These are phyloP conservation scores for Kandelia obovata DNA, from an alignment of 345 rosid genomes.

Conservation along the genomic window DNA sequence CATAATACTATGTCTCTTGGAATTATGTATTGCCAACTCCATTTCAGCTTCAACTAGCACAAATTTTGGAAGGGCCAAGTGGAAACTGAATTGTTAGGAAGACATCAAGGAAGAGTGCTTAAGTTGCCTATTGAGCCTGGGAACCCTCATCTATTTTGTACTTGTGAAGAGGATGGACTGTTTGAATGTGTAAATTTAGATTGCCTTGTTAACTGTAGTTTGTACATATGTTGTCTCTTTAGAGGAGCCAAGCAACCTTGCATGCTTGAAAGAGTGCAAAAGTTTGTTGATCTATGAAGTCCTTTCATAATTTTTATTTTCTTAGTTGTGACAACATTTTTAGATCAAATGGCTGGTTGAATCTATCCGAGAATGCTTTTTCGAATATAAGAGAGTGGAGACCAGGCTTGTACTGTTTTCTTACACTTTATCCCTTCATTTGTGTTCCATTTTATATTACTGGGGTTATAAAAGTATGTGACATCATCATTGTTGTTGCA, in stretches of 20 bases:
- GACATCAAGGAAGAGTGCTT: constrained; percentile 64
- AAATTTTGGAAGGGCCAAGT: constrained; percentile 60
- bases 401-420: constrained; percentile 7
- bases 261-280: background rate
- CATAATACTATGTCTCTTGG: too few relatives aligned
- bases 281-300: too few relatives aligned
- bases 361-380: background rate
- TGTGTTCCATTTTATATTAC: background rate
- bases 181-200: constrained; percentile 69
- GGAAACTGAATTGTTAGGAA: constrained; percentile 48
- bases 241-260: background rate
- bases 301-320: background rate
- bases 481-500: constrained; percentile 36
- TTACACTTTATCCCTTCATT: background rate
- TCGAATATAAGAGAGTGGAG: background rate
- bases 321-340: background rate
- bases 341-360: background rate
- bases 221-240: background rate
- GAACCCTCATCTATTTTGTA: constrained; percentile 69
- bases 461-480: constrained; percentile 8
- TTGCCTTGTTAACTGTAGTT: constrained; percentile 9
- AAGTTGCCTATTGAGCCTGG: constrained; percentile 88
- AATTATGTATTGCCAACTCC: background rate
- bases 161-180: constrained; percentile 90
- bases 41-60: constrained; percentile 68